Conservation (phyloP, 306 rosid genomes). For the Cajanus cajan region DNA sequence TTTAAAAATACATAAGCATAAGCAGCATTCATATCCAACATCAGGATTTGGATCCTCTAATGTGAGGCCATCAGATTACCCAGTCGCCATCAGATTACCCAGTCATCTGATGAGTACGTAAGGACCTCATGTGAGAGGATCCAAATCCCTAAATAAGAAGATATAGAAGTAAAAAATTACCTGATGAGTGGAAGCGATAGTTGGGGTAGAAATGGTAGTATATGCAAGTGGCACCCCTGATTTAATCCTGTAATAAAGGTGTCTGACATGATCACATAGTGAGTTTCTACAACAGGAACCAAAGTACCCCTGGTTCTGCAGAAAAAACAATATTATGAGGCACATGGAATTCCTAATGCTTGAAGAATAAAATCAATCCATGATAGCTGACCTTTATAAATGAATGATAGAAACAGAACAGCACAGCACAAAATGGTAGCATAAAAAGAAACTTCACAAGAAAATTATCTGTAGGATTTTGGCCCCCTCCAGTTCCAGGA, state of each 20-base stretch:
- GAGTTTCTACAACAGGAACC: slow-evolving; percentile 66
- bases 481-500: slow-evolving; percentile 91
- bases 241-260: slow-evolving; percentile 69
- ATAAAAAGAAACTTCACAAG: slow-evolving; percentile 69
- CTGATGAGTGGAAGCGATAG: slow-evolving; percentile 54
- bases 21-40: slow-evolving; percentile 12
- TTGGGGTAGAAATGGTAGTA: slow-evolving; percentile 53
- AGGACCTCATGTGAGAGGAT: slow-evolving; percentile 23
- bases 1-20: neutral
- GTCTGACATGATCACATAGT: slow-evolving; percentile 63
- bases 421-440: slow-evolving; percentile 67
- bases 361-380: slow-evolving; percentile 27
- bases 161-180: slow-evolving; percentile 38
- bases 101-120: neutral
- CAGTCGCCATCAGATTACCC: neutral
- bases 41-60: neutral
- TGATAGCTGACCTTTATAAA: slow-evolving; percentile 58
- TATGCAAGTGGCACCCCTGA: slow-evolving; percentile 59
- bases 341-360: slow-evolving; percentile 15
- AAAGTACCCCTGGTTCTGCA: slow-evolving; percentile 56
- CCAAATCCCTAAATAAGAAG: slow-evolving; percentile 20
- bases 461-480: slow-evolving; percentile 71
- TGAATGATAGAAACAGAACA: slow-evolving; percentile 58
- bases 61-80: slow-evolving; percentile 3
- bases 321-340: slow-evolving; percentile 29